Conservation (phyloP, 441 rosid species). For the Erodium texanum region DNA sequence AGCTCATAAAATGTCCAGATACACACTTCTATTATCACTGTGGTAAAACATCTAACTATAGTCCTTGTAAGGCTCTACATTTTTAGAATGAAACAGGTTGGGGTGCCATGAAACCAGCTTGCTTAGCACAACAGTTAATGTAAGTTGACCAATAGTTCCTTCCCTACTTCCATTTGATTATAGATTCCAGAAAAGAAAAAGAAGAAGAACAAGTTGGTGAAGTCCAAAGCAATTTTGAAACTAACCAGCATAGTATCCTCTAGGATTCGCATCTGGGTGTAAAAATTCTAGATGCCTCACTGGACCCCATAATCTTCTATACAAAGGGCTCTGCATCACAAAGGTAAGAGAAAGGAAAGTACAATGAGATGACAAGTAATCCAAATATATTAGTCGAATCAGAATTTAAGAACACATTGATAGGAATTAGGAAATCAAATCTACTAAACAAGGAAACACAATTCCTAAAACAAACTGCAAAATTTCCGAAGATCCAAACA, state of each 20-base stretch:
- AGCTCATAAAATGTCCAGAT: background rate
- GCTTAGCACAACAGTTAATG: background rate
- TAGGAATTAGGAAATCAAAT: background rate
- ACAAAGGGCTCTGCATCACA: slow-evolving; percentile 51
- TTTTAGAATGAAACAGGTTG: background rate
- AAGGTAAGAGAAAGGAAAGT: slow-evolving; percentile 7
- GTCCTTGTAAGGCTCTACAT: background rate
- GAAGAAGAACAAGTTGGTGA: background rate
- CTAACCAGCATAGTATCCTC: slow-evolving; percentile 69
- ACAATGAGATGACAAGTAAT: background rate
- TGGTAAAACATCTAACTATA: background rate
- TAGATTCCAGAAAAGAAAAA: background rate
- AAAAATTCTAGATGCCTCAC: slow-evolving; percentile 59
- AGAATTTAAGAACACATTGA: background rate
- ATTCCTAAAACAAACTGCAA: background rate
- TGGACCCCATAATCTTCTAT: slow-evolving; percentile 86
- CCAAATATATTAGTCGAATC: background rate
- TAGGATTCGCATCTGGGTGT: slow-evolving; percentile 79
- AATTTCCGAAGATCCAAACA: background rate
- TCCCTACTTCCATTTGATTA: background rate
- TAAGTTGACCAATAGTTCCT: background rate
- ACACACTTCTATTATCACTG: background rate
- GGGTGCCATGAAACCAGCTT: background rate
- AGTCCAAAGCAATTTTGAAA: slow-evolving; percentile 10
- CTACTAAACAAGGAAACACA: background rate